phyloP scores from a whole-genome alignment of 768 basidiomycete species.

The Termitomyces eurrhizus region DNA sequence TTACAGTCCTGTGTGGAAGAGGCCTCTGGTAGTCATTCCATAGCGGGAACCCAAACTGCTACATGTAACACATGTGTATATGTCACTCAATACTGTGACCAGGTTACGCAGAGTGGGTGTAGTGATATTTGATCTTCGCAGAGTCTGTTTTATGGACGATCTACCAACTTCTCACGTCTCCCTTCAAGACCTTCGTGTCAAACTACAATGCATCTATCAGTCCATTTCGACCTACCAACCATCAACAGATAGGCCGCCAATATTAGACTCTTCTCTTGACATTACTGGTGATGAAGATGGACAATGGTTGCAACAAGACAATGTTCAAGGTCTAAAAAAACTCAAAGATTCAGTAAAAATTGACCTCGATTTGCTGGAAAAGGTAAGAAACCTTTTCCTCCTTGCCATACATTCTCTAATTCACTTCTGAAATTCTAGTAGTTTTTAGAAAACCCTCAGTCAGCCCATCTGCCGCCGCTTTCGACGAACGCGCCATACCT shows the following conservation, averaged over 20 bases:
- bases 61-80: no score
- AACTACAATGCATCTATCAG: constrained; percentile 30
- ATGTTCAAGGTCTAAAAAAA: constrained; percentile 42
- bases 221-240: constrained; percentile 37
- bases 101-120: neutral
- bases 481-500: constrained; percentile 82
- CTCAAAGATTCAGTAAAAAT: constrained; percentile 41
- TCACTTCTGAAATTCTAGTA: constrained; percentile 40
- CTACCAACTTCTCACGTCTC: constrained; percentile 23
- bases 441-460: constrained; percentile 52
- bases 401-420: constrained; percentile 3
- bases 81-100: no score
- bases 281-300: constrained; percentile 31
- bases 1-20: no score
- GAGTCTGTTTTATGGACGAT: neutral
- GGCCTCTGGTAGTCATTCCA: no score
- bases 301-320: constrained; percentile 39
- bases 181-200: constrained; percentile 25
- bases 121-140: no score
- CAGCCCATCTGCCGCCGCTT: constrained; percentile 41
- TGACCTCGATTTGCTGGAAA: constrained; percentile 41
- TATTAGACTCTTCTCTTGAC: constrained; percentile 42
- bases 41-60: no score
- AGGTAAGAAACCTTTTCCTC: constrained; percentile 26
- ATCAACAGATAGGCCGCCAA: constrained; percentile 32